A percentile compares a stretch with the other conserved stretches of the same genome.
These are phyloP conservation scores for Clavispora vitiphila DNA, from an alignment of 805 yeast genomes.

Conservation along the genomic window DNA sequence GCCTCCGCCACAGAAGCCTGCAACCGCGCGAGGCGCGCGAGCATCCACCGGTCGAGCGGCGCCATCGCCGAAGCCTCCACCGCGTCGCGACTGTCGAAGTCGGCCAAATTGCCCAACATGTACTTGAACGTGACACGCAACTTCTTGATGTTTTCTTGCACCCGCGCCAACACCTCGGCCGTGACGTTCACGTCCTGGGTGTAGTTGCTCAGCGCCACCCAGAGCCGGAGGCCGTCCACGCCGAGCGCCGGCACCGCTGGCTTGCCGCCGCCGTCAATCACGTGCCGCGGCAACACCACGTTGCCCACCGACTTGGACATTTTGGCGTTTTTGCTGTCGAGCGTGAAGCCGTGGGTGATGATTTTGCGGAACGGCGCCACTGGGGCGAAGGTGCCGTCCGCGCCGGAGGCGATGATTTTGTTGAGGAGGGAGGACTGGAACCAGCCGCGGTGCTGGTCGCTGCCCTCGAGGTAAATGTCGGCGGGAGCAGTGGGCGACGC, in stretches of 20 bases:
- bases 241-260: slow-evolving; percentile 60
- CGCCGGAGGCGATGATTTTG: slow-evolving; percentile 52
- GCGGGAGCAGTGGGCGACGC: slow-evolving; percentile 33
- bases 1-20: slow-evolving; percentile 35
- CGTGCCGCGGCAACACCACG: slow-evolving; percentile 61
- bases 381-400: slow-evolving; percentile 30
- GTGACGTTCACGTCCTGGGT: slow-evolving; percentile 76
- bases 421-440: slow-evolving; percentile 90
- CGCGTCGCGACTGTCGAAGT: slow-evolving; percentile 21
- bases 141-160: slow-evolving; percentile 76
- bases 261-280: slow-evolving; percentile 55
- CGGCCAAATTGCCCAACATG: slow-evolving; percentile 70
- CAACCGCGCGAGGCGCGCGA: slow-evolving; percentile 50
- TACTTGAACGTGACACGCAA: slow-evolving; percentile 76
- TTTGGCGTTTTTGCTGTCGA: slow-evolving; percentile 80
- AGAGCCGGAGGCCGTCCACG: slow-evolving; percentile 82
- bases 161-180: slow-evolving; percentile 64
- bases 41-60: slow-evolving; percentile 56
- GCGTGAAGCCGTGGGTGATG: slow-evolving; percentile 89
- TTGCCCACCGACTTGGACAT: slow-evolving; percentile 96
- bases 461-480: slow-evolving; percentile 89
- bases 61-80: slow-evolving; percentile 34
- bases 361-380: slow-evolving; percentile 63
- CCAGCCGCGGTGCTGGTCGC: slow-evolving; percentile 99
- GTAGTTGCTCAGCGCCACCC: slow-evolving; percentile 88